Evolutionary conservation across 129 eudicot genomes (phyloP), one percentile per base, ranked within the genome.

Genomic region (Centella asiatica): DNA sequence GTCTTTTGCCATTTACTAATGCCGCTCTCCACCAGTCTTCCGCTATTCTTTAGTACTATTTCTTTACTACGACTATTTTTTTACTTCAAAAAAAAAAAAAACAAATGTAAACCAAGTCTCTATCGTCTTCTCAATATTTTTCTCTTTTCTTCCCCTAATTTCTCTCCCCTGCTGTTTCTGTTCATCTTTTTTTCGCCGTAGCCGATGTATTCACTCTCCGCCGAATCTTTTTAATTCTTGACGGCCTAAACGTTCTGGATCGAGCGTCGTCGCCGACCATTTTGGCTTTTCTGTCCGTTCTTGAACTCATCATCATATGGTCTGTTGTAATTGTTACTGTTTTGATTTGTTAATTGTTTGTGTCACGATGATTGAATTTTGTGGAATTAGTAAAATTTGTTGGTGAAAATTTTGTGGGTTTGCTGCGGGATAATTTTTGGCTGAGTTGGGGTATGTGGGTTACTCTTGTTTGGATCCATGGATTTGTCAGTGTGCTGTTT

Each of bases 401-500:
- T n/a, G n/a, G n/a, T n/a, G n/a, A n/a, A n/a, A n/a, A n/a, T n/a
- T n/a, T n/a, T n/a, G n/a, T n/a, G n/a, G n/a, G n/a, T n/a, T n/a
- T n/a, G n/a, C n/a, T n/a, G n/a, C n/a, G n/a, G n/a, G n/a, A n/a
- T n/a, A n/a, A n/a, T n/a, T n/a, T n/a, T n/a, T n/a, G n/a, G 56
- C 56, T 50, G 12, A 22, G 7, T 49, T 49, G 18, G 23, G 13
- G 31, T 50, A 4, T 76, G 73, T 78, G 79, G 74, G 68, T 74
- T 63, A 59, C 66, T 57, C 57, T 59, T 66, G 78, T 69, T 82
- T 78, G 77, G 78, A 70, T 64, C 69, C 67, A 68, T 65, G 75
- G 73, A 25, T 69, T 52, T 77, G 71, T 60, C 40, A 76, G 29
- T 62, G 70, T 65, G 60, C 72, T 62, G 74, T 76, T 73, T 72